phyloP scores from a whole-genome alignment of 768 basidiomycete species.

The Leccinum subgranulosum region DNA sequence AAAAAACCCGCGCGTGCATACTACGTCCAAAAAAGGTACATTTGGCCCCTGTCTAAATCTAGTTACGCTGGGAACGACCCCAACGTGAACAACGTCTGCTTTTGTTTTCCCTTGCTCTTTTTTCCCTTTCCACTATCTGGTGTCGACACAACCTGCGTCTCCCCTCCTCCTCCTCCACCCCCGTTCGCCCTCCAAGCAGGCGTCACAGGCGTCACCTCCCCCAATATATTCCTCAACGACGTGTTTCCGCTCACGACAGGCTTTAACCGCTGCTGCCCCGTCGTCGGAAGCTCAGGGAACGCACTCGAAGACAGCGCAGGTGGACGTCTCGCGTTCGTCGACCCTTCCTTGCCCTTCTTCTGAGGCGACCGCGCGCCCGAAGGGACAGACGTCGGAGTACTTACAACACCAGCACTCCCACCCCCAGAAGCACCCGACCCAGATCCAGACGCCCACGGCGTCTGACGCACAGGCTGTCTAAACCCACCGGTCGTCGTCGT shows the following conservation, averaged over 20 bases:
- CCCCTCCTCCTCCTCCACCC: neutral
- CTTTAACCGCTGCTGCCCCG: conserved; percentile 39
- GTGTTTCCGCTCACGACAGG: conserved; percentile 57
- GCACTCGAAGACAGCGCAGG: conserved; percentile 50
- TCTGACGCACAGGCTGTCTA: conserved; percentile 49
- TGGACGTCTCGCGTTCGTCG: conserved; percentile 13
- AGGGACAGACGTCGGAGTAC: neutral
- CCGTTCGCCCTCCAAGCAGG: conserved; percentile 31
- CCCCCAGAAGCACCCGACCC: conserved; percentile 7
- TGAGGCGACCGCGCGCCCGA: conserved; percentile 1
- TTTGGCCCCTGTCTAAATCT: neutral
- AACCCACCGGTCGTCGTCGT: conserved; percentile 17
- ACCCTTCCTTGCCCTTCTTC: conserved; percentile 7
- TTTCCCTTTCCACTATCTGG: conserved; percentile 46
- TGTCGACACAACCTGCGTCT: neutral
- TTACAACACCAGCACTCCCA: neutral
- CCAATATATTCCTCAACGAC: conserved; percentile 62
- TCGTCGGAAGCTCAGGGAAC: conserved; percentile 67
- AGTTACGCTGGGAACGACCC: conserved; percentile 44
- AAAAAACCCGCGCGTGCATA: neutral
- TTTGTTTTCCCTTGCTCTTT: conserved; percentile 80
- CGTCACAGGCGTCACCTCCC: conserved; percentile 21
- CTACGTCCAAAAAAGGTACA: neutral
- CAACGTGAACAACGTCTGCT: conserved; percentile 77
- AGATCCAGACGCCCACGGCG: conserved; percentile 52